Conservation (phyloP, 257 asterid genomes). For the Nicotiana tomentosiformis region DNA sequence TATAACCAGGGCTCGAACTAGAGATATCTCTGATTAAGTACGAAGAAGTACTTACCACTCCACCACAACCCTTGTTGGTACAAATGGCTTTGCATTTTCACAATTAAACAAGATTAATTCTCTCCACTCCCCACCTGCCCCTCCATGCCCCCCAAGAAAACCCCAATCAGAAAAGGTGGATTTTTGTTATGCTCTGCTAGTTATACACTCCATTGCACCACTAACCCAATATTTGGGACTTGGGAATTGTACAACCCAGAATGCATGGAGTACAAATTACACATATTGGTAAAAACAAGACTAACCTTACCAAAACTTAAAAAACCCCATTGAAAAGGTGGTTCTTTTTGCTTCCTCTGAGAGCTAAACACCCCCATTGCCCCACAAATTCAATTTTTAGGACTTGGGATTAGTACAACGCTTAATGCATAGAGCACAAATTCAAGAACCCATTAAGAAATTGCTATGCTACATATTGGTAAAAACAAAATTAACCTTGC, state of each 20-base stretch:
- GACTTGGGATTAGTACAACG: neutral
- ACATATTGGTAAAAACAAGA: neutral
- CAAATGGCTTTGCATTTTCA: neutral
- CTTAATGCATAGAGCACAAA: neutral
- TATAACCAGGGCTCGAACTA: too few relatives aligned
- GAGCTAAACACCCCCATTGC: neutral
- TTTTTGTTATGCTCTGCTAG: neutral
- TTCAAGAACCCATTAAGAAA: neutral
- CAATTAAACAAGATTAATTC: neutral
- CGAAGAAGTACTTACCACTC: too few relatives aligned
- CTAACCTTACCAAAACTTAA: too few relatives aligned
- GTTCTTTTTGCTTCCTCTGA: too few relatives aligned
- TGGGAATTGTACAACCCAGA: neutral
- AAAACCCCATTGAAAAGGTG: neutral
- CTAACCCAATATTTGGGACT: neutral
- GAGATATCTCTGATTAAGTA: too few relatives aligned
- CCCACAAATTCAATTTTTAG: neutral
- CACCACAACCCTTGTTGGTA: too few relatives aligned
- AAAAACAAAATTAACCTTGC: neutral
- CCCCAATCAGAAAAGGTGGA: too few relatives aligned
- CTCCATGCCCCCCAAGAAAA: neutral
- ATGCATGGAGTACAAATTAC: neutral
- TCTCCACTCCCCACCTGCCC: neutral
- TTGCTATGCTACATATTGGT: neutral
- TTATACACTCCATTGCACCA: neutral